Conservation (phyloP, 179 eudicot species). For the Corrigiola litoralis region DNA sequence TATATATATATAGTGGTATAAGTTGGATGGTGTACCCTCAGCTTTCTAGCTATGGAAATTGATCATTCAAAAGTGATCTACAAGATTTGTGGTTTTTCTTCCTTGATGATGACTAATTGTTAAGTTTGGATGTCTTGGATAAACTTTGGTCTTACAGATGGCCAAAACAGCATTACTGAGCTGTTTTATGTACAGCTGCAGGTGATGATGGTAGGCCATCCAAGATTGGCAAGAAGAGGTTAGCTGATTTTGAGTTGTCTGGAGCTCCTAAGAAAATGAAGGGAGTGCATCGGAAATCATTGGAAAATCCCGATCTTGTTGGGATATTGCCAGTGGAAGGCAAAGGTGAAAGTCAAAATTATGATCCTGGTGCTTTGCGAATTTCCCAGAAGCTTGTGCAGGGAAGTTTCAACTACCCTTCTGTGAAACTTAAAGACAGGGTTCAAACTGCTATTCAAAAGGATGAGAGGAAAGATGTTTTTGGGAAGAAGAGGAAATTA, state of each 20-base stretch:
- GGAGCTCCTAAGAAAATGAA: conserved; percentile 30
- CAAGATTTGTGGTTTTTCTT: neutral
- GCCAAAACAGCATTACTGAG: neutral
- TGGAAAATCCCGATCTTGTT: conserved; percentile 12
- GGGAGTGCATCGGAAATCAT: conserved; percentile 18
- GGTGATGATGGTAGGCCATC: conserved; percentile 29
- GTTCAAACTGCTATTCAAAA: conserved; percentile 8
- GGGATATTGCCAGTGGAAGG: conserved; percentile 6
- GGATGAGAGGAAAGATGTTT: conserved; percentile 18
- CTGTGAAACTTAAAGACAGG: conserved; percentile 25
- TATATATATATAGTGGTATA: neutral
- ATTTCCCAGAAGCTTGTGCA: conserved; percentile 21
- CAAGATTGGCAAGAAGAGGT: conserved; percentile 30
- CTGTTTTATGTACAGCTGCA: conserved; percentile 22
- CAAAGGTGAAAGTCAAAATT: conserved; percentile 17
- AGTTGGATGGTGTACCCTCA: neutral
- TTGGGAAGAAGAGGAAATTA: conserved; percentile 40
- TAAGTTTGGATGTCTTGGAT: neutral
- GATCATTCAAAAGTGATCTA: neutral
- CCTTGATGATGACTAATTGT: neutral
- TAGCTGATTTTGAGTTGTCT: conserved; percentile 26
- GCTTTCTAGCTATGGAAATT: neutral
- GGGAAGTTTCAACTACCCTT: conserved; percentile 2
- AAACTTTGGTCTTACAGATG: neutral
- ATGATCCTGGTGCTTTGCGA: conserved; percentile 12